phyloP scores from a whole-genome alignment of 495 filamentous ascomycete genomes.

The Penicillium fimorum region DNA sequence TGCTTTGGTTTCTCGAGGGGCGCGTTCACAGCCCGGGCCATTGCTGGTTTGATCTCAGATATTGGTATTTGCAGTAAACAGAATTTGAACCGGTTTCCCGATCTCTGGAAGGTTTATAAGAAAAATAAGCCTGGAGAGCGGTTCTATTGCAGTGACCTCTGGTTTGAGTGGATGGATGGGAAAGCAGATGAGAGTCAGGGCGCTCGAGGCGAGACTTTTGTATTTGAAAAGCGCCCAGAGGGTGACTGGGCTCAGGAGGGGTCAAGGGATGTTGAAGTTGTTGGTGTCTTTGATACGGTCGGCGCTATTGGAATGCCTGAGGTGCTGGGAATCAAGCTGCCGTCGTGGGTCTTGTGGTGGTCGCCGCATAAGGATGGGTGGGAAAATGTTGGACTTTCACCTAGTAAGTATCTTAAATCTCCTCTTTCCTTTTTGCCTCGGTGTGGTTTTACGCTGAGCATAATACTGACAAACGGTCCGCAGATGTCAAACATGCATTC shows the following conservation, averaged over 20 bases:
- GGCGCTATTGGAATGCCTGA: slow-evolving; percentile 35
- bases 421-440: background rate
- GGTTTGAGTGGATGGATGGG: slow-evolving; percentile 16
- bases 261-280: slow-evolving; percentile 41
- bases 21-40: slow-evolving; percentile 56
- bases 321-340: slow-evolving; percentile 22
- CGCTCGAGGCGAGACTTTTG: slow-evolving; percentile 13
- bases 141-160: slow-evolving; percentile 13
- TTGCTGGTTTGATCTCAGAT: slow-evolving; percentile 53
- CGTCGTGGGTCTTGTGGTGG: slow-evolving; percentile 1
- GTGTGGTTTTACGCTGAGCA: background rate
- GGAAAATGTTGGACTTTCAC: slow-evolving; percentile 7
- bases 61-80: slow-evolving; percentile 47
- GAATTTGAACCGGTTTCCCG: slow-evolving; percentile 44
- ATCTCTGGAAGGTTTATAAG: slow-evolving; percentile 50
- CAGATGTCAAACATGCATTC: slow-evolving; percentile 54
- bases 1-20: slow-evolving; percentile 62
- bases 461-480: slow-evolving; percentile 18
- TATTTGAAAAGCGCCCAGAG: slow-evolving; percentile 8
- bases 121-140: slow-evolving; percentile 28
- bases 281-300: slow-evolving; percentile 63
- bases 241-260: slow-evolving; percentile 22
- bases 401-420: slow-evolving; percentile 16
- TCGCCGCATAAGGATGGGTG: background rate
- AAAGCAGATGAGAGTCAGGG: slow-evolving; percentile 27